phyloP scores from a whole-genome alignment of 176 grass and related monocot genomes.

The Saccharum officinarum region DNA sequence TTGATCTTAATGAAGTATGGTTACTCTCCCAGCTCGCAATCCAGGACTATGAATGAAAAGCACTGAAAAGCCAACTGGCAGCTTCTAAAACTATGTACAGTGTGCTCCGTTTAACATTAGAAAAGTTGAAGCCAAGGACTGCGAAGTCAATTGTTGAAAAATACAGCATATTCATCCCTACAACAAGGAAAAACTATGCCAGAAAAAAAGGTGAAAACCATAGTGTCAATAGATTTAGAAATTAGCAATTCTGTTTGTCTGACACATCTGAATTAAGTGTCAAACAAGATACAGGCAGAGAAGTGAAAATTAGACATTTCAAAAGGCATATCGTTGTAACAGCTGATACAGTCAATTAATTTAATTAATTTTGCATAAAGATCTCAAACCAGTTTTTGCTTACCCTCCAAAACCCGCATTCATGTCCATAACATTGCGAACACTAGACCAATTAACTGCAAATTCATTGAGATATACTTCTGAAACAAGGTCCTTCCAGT shows the following conservation, averaged over 20 bases:
- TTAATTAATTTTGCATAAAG: conserved; percentile 6
- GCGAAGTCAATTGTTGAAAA: conserved; percentile 7
- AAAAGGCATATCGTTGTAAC: not conserved
- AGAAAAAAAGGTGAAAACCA: conserved; percentile 1
- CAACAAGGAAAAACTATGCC: conserved; percentile 4
- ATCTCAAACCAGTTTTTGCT: conserved; percentile 8
- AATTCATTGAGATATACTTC: conserved; percentile 69
- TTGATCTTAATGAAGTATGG: conserved; percentile 21
- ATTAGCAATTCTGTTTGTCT: conserved; percentile 11
- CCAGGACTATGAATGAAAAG: conserved; percentile 17
- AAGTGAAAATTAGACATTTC: conserved; percentile 9
- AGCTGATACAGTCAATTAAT: not conserved
- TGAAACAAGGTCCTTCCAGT: conserved; percentile 67
- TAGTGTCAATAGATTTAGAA: not conserved
- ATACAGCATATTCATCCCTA: not conserved
- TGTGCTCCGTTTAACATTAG: not conserved
- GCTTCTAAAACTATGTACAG: not conserved
- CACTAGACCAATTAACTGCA: conserved; percentile 71
- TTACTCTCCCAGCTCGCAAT: not conserved
- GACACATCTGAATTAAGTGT: not conserved
- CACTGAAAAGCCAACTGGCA: not conserved
- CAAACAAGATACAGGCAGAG: not conserved
- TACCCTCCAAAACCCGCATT: conserved; percentile 96
- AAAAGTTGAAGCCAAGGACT: not conserved
- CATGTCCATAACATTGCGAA: conserved; percentile 94